A percentile compares a stretch with the other conserved stretches of the same genome.
Conservation (phyloP, 345 rosid species). For the Sonneratia caseolaris region DNA sequence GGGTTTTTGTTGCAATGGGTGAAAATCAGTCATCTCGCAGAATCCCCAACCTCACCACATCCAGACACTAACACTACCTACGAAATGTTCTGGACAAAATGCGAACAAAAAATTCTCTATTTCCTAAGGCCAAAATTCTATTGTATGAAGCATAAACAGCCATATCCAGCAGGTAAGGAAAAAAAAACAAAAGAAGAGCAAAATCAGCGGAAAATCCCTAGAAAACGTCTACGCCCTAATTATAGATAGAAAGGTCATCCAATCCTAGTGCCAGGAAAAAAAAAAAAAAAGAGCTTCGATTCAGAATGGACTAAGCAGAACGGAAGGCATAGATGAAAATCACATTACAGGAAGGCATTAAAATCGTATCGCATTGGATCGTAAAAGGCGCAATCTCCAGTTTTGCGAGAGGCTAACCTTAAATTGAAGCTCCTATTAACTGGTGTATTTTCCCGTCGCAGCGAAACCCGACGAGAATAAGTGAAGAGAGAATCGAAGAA, state of each 20-base stretch:
- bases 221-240: conserved; percentile 3
- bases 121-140: not conserved
- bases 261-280: not conserved
- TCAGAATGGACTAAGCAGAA: not conserved
- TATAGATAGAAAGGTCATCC: not conserved
- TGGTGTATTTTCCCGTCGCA: not conserved
- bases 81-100: not conserved
- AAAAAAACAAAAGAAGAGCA: not conserved
- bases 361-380: not conserved
- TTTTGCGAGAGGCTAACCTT: conserved; percentile 3
- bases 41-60: conserved; percentile 9
- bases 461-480: not conserved
- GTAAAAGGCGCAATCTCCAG: not conserved
- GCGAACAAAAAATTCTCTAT: not conserved
- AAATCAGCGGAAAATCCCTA: not conserved
- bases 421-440: not conserved
- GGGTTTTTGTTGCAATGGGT: conserved; percentile 62
- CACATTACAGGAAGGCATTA: not conserved
- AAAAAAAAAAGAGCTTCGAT: not conserved
- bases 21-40: conserved; percentile 68
- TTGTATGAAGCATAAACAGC: not conserved
- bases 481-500: not conserved
- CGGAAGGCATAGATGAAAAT: not conserved
- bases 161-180: not conserved
- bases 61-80: conserved; percentile 6